Conservation (phyloP, 179 eudicot species). For the Beta lomatogona region DNA sequence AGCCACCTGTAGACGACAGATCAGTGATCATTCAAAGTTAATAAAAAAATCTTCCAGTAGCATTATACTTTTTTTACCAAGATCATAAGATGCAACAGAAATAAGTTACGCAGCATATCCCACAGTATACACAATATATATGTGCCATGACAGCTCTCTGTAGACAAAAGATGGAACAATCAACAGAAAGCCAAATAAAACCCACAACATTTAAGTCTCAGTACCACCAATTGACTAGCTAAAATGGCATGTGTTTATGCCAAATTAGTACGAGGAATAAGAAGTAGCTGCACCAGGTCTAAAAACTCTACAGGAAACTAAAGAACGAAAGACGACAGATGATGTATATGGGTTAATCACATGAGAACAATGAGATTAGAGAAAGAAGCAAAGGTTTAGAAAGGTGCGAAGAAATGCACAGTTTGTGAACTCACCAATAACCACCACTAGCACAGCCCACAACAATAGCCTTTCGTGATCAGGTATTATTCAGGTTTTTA, state of each 20-base stretch:
- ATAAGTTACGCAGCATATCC: not conserved
- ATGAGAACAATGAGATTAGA: too few species aligned
- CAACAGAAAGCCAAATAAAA: not conserved
- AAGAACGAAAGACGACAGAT: not conserved
- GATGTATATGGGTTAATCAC: too few species aligned
- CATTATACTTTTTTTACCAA: not conserved
- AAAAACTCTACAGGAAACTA: not conserved
- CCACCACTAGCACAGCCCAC: too few species aligned
- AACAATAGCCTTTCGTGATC: not conserved
- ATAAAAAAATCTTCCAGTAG: not conserved
- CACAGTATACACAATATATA: not conserved
- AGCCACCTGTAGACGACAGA: conserved; percentile 55
- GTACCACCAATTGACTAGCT: not conserved
- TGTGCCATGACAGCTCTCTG: not conserved
- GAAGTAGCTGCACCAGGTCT: not conserved
- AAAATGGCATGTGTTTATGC: not conserved
- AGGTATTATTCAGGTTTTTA: too few species aligned
- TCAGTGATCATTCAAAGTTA: not conserved
- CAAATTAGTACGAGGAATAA: not conserved
- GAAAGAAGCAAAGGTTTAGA: too few species aligned
- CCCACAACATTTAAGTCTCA: not conserved
- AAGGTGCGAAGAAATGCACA: too few species aligned
- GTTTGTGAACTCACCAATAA: too few species aligned
- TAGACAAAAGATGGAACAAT: not conserved
- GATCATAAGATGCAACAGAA: not conserved